These are phyloP conservation scores for Rubus idaeus DNA, from an alignment of 306 rosid genomes.

Conservation along the genomic window DNA sequence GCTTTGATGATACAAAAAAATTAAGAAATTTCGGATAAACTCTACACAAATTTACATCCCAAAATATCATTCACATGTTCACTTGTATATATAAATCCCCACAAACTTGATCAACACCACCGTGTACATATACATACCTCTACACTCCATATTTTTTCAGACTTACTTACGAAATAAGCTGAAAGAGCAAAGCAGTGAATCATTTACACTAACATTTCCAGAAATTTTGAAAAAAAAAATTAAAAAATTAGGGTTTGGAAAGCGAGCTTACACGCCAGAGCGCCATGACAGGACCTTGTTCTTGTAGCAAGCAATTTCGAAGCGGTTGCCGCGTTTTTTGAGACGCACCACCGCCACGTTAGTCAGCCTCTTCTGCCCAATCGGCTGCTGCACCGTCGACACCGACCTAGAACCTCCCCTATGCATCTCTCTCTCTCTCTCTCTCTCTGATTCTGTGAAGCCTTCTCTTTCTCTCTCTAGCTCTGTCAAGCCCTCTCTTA, in stretches of 20 bases:
- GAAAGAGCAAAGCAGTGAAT: not conserved
- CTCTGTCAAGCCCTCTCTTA: not conserved
- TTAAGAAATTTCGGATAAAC: not conserved
- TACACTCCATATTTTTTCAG: not conserved
- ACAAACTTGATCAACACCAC: not conserved
- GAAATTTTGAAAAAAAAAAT: not conserved
- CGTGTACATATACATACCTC: not conserved
- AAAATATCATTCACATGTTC: not conserved
- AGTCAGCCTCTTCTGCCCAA: slow-evolving; percentile 94
- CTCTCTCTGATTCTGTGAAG: not conserved
- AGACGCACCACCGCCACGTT: slow-evolving; percentile 96
- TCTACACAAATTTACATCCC: not conserved
- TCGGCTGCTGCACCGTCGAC: slow-evolving; percentile 78
- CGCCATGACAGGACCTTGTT: slow-evolving; percentile 98
- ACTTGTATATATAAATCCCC: not conserved
- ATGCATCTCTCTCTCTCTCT: not conserved
- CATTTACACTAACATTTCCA: not conserved
- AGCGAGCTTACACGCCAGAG: slow-evolving; percentile 71
- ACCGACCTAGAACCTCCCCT: not conserved
- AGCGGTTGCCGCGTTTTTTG: slow-evolving; percentile 75
- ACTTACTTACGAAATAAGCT: not conserved
- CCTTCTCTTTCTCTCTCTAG: too few species aligned
- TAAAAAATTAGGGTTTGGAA: slow-evolving; percentile 4
- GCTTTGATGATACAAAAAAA: not conserved
- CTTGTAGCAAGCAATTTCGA: slow-evolving; percentile 90